A percentile compares a stretch with the other conserved stretches of the same genome.
phyloP scores from a whole-genome alignment of 768 basidiomycete species.

The Kwoniella bestiolae region DNA sequence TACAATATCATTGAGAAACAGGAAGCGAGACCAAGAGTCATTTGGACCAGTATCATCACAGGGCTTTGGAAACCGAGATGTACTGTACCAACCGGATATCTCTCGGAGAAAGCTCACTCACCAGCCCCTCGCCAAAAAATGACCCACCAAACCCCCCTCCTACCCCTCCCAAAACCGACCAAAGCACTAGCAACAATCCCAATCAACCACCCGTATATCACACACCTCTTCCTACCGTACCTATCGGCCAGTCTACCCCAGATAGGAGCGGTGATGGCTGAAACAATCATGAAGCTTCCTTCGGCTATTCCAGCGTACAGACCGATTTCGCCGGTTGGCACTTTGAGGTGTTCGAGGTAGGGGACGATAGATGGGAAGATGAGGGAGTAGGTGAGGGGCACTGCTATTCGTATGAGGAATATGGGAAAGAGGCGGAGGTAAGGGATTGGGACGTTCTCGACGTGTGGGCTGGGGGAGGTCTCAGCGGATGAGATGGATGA shows the following conservation, averaged over 20 bases:
- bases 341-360: constrained; percentile 43
- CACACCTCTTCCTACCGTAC: constrained; percentile 36
- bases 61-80: no score
- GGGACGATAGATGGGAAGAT: constrained; percentile 48
- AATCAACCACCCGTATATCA: constrained; percentile 31
- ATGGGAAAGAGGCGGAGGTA: no score
- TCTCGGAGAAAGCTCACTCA: constrained; percentile 22
- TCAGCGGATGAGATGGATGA: no score
- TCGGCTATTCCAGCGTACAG: constrained; percentile 43
- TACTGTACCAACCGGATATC: no score
- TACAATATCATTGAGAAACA: no score
- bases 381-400: constrained; percentile 31
- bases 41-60: no score
- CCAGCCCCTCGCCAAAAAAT: constrained; percentile 39
- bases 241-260: constrained; percentile 44
- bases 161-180: constrained; percentile 36
- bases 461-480: no score
- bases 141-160: constrained; percentile 31
- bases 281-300: constrained; percentile 43
- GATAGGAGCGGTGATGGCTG: constrained; percentile 35
- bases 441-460: no score
- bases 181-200: constrained; percentile 19
- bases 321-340: constrained; percentile 34
- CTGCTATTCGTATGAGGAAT: no score
- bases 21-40: no score